Evolutionary conservation across 345 rosid genomes (phyloP), one percentile per base, ranked within the genome.

Genomic region (Salix viminalis): DNA sequence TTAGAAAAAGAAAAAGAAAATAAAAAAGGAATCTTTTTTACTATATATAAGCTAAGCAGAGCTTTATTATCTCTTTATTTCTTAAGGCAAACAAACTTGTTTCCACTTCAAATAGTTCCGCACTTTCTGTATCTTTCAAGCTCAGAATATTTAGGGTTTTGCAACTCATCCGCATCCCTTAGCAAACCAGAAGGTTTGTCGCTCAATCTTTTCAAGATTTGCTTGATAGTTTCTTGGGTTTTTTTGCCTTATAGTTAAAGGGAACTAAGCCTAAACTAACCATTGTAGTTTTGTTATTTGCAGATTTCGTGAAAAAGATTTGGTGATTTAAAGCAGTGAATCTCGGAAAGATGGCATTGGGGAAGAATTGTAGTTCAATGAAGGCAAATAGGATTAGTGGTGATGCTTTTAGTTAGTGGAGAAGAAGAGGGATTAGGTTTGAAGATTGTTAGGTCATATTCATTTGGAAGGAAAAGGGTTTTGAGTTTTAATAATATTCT

Each of bases 391-490:
- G 62, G 26, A 77, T 69, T 52, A 81, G 30, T 61, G 69, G 54
- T 74, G 64, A 58, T 19, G 52, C 52, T 46, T 46, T 46, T 46
- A 46, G 52, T 46, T 16, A 46, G 52, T 4, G 72, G 23, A 13
- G 88, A 72, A 10, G 86, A 77, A 6, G 74, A 61, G 39, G 85
- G 69, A 6, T 34, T 44, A 18, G 86, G 78, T 75, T 69, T 89
- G 11, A 91, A 88, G 76, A 76, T 80, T 18, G 92, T 88, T 66
- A 87, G 90, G 89, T 1, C 67, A 23, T 62, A 23, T 62, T 62
- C 67, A 18, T 79, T 91, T 10, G 92, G 97, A 50, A 91, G 95
- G 85, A 94, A 92, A 75, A 85, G 97, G 88, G 80, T 94, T 81
- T 61, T 83, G 71, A 79, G 92, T 19, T 81, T 90, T 0, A 86